Evolutionary conservation across 345 rosid species (phyloP).

Genomic region (Psidium friedrichsthalianum): DNA sequence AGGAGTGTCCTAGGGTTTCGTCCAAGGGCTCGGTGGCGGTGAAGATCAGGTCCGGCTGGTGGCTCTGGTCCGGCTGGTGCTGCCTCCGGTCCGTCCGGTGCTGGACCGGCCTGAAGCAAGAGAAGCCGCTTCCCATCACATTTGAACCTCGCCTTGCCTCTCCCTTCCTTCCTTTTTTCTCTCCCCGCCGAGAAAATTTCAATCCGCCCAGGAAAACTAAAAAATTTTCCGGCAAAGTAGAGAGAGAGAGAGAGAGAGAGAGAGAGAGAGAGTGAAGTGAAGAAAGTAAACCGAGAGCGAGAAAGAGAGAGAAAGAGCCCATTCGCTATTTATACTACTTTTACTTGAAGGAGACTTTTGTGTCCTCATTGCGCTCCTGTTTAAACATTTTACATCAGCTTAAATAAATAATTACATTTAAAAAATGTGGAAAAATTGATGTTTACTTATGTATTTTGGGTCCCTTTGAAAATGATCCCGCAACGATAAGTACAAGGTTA

Average conservation of each 20-base stretch:
- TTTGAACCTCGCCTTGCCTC: slow-evolving; percentile 39
- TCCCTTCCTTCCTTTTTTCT: neutral
- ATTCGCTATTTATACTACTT: neutral
- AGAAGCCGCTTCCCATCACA: slow-evolving; percentile 99
- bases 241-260: neutral
- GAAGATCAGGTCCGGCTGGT: slow-evolving; percentile 30
- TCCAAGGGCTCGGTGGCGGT: slow-evolving; percentile 62
- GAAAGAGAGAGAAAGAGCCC: slow-evolving; percentile 1
- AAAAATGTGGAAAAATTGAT: neutral
- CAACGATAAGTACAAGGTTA: no score
- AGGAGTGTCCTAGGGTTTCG: slow-evolving; percentile 92
- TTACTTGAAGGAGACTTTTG: neutral
- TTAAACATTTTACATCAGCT: neutral
- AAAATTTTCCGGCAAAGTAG: slow-evolving; percentile 4
- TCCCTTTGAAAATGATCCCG: neutral
- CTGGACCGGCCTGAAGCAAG: slow-evolving; percentile 57
- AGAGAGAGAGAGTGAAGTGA: neutral
- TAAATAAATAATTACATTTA: neutral
- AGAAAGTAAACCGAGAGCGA: slow-evolving; percentile 10
- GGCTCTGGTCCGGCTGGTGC: slow-evolving; percentile 18
- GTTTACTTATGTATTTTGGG: neutral
- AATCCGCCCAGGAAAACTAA: neutral
- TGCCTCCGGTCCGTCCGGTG: slow-evolving; percentile 6
- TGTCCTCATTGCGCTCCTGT: neutral
- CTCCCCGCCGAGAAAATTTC: slow-evolving; percentile 15